Percentiles rank a stretch among this genome's conserved stretches.
These are phyloP conservation scores for Canariomyces notabilis DNA, from an alignment of 2,329 filamentous ascomycete species.

Conservation along the genomic window DNA sequence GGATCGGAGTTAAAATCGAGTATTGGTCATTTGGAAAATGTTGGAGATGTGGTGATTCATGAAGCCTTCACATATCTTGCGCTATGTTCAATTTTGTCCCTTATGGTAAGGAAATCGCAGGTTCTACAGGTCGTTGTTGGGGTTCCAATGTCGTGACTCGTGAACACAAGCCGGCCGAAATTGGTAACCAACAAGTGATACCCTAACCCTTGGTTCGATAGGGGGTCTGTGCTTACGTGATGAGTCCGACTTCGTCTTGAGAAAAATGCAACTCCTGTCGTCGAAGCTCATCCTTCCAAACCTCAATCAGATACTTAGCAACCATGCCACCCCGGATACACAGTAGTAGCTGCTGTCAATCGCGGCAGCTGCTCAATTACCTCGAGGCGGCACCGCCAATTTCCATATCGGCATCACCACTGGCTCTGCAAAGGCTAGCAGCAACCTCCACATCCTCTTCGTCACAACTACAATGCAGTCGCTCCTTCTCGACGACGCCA, in stretches of 20 bases:
- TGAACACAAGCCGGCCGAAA: too few relatives aligned
- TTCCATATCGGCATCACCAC: background rate
- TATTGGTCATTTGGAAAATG: too few relatives aligned
- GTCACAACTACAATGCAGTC: conserved; percentile 7
- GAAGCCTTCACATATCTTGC: too few relatives aligned
- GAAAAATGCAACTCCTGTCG: conserved; percentile 11
- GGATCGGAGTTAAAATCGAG: too few relatives aligned
- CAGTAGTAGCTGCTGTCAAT: conserved; percentile 17
- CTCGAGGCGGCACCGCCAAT: conserved; percentile 10
- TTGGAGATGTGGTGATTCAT: too few relatives aligned
- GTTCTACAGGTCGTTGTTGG: too few relatives aligned
- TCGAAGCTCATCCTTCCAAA: conserved; percentile 7
- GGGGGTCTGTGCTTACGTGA: background rate
- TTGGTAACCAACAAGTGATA: background rate
- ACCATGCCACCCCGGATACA: conserved; percentile 26
- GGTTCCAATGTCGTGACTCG: too few relatives aligned
- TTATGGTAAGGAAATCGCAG: too few relatives aligned
- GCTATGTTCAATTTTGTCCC: too few relatives aligned
- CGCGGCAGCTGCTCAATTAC: conserved; percentile 18
- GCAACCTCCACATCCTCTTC: conserved; percentile 1
- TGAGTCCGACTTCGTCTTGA: background rate
- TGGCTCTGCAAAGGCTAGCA: conserved; percentile 3
- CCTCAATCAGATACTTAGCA: conserved; percentile 4
- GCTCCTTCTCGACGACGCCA: conserved; percentile 38
- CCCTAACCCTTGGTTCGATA: background rate